Base-by-base conservation (phyloP, 2,329 filamentous ascomycete genomes). In the Lachnellula suecica region DNA sequence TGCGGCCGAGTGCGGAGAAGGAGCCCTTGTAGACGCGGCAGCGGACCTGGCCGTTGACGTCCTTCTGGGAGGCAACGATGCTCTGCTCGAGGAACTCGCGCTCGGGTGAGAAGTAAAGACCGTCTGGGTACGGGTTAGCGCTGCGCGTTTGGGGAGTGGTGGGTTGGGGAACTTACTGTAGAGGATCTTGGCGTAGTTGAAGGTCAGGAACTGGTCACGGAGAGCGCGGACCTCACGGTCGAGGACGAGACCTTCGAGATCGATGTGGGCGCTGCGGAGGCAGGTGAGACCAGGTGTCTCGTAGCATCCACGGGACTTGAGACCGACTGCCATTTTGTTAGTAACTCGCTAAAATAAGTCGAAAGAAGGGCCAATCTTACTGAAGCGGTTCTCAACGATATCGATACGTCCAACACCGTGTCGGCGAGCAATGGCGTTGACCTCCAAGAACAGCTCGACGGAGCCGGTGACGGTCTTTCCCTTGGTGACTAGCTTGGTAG, bases 221-320 rank as follows among this genome's bases (percentile, higher is more conserved):
- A 89, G 78, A 57, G 82, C 78, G 60, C 85, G 83, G 52, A 89
- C 81, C 67, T 87, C 79, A 59, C 82, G 77, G 70, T 88, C 85
- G 69, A 89, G 74, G 53, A 85, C 82, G 38, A 89, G 77, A 67
- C 84, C 84, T 67, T 87, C 82, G 47, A 84, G 71, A 65, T 86
- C 82, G 85, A 68, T 61, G 56, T 70, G 67, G 29, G 67, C 66
- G 40, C 60, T 57, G 25, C 67, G 65, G 22, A 69, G 60, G 51
- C 62, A 64, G 49, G 65, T 65, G 34, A 67, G 54, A 47, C 63
- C 65, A 20, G 63, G 63, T 27, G 65, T 66, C 66, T 92, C 89
- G 76, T 92, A 92, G 77, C 88, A 92, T 64, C 89, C 89, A 65
- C 89, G 83, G 61, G 81, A 85, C 78, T 92, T 92, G 64, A 92